Conservation (phyloP, 768 basidiomycete genomes). For the Postia placenta region DNA sequence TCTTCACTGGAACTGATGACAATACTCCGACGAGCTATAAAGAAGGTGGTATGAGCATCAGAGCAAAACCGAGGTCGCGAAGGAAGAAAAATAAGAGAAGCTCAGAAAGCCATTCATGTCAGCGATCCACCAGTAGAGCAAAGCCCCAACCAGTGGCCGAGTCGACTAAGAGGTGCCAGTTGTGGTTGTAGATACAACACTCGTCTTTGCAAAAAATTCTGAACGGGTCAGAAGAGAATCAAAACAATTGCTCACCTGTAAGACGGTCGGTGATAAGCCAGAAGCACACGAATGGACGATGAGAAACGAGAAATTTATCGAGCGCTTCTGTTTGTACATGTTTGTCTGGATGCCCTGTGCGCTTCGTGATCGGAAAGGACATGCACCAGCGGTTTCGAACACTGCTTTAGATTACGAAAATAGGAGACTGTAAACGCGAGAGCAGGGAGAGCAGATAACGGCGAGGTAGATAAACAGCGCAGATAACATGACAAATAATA, state of each 20-base stretch:
- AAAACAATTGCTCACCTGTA: background rate
- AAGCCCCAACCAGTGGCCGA: conserved; percentile 35
- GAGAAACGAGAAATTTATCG: background rate
- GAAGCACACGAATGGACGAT: background rate
- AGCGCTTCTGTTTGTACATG: background rate
- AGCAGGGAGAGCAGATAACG: no score
- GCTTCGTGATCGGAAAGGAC: no score
- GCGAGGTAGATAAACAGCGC: no score
- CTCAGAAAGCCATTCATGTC: conserved; percentile 72
- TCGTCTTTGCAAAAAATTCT: conserved; percentile 60
- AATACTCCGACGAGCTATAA: no score
- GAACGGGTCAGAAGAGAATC: conserved; percentile 7
- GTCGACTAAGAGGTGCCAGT: conserved; percentile 96
- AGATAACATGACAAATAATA: no score
- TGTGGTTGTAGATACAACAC: conserved; percentile 66
- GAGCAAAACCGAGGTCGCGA: no score
- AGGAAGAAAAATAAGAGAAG: background rate
- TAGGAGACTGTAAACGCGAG: no score
- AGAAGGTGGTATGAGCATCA: no score
- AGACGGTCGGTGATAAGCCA: background rate
- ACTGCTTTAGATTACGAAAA: no score
- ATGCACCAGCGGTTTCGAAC: no score
- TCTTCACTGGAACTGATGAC: no score
- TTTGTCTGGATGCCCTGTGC: no score
- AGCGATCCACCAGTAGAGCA: conserved; percentile 47